These are phyloP conservation scores for Rhypophila decipiens DNA, from an alignment of 495 filamentous ascomycete genomes.

Conservation along the genomic window DNA sequence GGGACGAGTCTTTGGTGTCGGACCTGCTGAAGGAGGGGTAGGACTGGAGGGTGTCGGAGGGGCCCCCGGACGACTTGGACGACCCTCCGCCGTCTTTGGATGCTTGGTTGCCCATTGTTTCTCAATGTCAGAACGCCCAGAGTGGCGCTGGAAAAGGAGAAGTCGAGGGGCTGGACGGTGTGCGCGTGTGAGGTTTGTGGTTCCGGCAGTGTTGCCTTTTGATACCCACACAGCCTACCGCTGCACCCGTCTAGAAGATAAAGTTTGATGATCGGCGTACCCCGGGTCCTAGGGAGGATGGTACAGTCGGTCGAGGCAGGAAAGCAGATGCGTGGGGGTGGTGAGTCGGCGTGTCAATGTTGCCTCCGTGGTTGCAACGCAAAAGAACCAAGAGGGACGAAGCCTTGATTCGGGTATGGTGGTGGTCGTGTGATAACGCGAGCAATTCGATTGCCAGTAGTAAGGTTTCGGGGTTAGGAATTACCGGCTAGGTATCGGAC, in stretches of 20 bases:
- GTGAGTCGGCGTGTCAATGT: constrained; percentile 37
- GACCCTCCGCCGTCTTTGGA: constrained; percentile 60
- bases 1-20: constrained; percentile 89
- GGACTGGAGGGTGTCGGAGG: constrained; percentile 51
- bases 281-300: constrained; percentile 38
- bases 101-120: constrained; percentile 81
- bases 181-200: constrained; percentile 35
- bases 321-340: constrained; percentile 37
- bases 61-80: constrained; percentile 30
- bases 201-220: constrained; percentile 26
- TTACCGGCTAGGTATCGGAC: constrained; percentile 9
- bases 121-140: constrained; percentile 23
- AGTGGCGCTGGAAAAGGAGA: constrained; percentile 23
- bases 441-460: constrained; percentile 1
- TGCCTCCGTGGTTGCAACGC: constrained; percentile 34
- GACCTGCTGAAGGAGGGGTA: constrained; percentile 90
- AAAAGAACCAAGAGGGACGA: constrained; percentile 6
- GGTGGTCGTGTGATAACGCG: constrained; percentile 8
- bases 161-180: constrained; percentile 29
- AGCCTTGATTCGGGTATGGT: constrained; percentile 7
- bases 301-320: constrained; percentile 40
- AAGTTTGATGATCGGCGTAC: constrained; percentile 8
- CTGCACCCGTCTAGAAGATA: constrained; percentile 33
- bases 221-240: constrained; percentile 39
- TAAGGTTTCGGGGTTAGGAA: constrained; percentile 16